Evolutionary conservation across 1,139 yeast genomes (phyloP), one percentile per base, ranked within the genome.

Genomic region (Chernovozyma aurita): DNA sequence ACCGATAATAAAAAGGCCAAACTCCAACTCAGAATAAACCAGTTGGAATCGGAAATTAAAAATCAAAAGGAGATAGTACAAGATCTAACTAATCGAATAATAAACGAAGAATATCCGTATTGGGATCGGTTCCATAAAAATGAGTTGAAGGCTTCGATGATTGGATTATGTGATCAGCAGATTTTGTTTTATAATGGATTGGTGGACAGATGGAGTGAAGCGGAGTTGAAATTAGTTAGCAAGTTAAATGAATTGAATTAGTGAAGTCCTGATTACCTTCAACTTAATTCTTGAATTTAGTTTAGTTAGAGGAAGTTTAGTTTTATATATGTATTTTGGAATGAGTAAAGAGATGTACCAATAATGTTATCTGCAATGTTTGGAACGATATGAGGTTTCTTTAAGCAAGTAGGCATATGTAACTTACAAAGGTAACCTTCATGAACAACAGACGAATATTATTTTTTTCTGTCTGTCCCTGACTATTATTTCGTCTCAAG

Each of bases 101-200:
- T 86, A 28, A 82, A 81, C 45, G 80, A 80, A 40, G 98, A 92
- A 55, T 85, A 86, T 45, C 80, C 83, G 6, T 76, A 82, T 44
- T 90, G 95, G 70, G 95, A 92, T 48, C 70, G 70, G 28, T 84
- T 86, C 47, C 90, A 88, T 57, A 77, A 85, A 30, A 65, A 70
- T 28, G 97, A 92, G 58, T 69, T 92, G 57, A 82, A 83, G 52
- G 69, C 70, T 28, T 75, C 94, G 2, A 70, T 92, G 63, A 64
- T 78, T 17, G 74, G 76, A 7, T 65, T 90, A 37, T 86, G 95
- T 37, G 85, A 84, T 45, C 77, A 78, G 44, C 86, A 92, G 58
- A 80, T 86, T 39, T 71, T 72, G 27, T 88, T 86, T 52, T 92
- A 85, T 59, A 73, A 75, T 42, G 76, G 75, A n/a, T 68, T 87